Conservation (phyloP, 2,329 filamentous ascomycete genomes). For the Geosmithia flava region DNA sequence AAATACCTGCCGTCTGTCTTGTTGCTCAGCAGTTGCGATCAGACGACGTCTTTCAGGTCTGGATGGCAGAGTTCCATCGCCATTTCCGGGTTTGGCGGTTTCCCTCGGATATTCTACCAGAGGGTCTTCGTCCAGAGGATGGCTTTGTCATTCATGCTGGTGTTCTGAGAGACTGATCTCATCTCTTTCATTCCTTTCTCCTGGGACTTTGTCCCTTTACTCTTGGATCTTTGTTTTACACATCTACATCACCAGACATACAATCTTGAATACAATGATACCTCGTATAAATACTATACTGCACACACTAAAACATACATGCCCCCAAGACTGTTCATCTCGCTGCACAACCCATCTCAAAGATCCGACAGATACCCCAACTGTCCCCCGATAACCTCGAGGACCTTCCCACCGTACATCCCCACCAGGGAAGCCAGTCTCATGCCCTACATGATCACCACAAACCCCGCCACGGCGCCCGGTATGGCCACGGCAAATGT, state of each 20-base stretch:
- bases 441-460: slow-evolving; percentile 13
- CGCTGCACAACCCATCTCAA: background rate
- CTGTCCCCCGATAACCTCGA: slow-evolving; percentile 7
- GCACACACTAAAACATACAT: too few relatives aligned
- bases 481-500: slow-evolving; percentile 14
- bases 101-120: slow-evolving; percentile 47
- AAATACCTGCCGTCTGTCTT: slow-evolving; percentile 54
- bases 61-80: slow-evolving; percentile 56
- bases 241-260: background rate
- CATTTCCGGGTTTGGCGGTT: slow-evolving; percentile 68
- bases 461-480: slow-evolving; percentile 9
- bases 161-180: slow-evolving; percentile 31
- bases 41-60: slow-evolving; percentile 72
- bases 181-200: too few relatives aligned
- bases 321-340: too few relatives aligned
- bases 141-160: slow-evolving; percentile 81
- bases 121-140: slow-evolving; percentile 45
- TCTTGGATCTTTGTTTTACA: slow-evolving; percentile 1
- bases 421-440: slow-evolving; percentile 9
- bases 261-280: slow-evolving; percentile 6
- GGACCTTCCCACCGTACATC: slow-evolving; percentile 9
- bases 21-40: slow-evolving; percentile 84
- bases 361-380: slow-evolving; percentile 11
- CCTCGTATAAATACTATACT: too few relatives aligned
- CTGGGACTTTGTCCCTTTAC: background rate